A percentile compares a stretch with the other conserved stretches of the same genome.
Conservation (phyloP, 805 yeast genomes). For the Candida broadrunensis region DNA sequence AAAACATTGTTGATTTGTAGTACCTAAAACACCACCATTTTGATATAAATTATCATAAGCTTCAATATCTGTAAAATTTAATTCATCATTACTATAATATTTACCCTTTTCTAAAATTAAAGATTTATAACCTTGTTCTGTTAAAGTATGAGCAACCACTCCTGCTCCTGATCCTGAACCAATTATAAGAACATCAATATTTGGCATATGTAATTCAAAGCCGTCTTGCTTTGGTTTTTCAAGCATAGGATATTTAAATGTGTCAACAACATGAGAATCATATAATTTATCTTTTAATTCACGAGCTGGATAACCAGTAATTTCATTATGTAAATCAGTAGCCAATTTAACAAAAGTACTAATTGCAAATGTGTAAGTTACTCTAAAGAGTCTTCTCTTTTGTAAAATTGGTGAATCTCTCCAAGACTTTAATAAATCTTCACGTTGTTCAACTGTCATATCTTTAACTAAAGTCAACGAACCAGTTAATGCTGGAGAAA, state of each 20-base stretch:
- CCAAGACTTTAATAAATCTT: constrained; percentile 34
- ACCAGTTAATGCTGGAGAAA: constrained; percentile 32
- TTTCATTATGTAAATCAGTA: constrained; percentile 30
- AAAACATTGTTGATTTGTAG: constrained; percentile 29
- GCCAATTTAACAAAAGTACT: constrained; percentile 24
- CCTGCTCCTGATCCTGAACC: constrained; percentile 58
- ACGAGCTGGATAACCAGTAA: constrained; percentile 36
- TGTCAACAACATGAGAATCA: constrained; percentile 22
- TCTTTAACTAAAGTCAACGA: constrained; percentile 32
- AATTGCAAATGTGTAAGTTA: constrained; percentile 22
- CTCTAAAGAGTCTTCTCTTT: constrained; percentile 32
- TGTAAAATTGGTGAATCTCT: constrained; percentile 34
- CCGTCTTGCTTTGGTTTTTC: constrained; percentile 25
- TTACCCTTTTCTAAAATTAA: constrained; percentile 52
- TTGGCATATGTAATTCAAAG: constrained; percentile 30
- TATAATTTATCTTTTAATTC: constrained; percentile 27
- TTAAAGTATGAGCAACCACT: constrained; percentile 46
- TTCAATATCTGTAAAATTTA: constrained; percentile 32
- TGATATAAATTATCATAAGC: constrained; percentile 40
- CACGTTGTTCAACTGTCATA: constrained; percentile 32
- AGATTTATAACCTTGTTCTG: constrained; percentile 39
- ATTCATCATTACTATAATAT: constrained; percentile 34
- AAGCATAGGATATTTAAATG: constrained; percentile 26
- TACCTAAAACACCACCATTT: constrained; percentile 30
- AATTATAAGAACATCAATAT: constrained; percentile 44